These are phyloP conservation scores for Venturiaceae sp. DNA, from an alignment of 2,329 filamentous ascomycete species.

Conservation along the genomic window DNA sequence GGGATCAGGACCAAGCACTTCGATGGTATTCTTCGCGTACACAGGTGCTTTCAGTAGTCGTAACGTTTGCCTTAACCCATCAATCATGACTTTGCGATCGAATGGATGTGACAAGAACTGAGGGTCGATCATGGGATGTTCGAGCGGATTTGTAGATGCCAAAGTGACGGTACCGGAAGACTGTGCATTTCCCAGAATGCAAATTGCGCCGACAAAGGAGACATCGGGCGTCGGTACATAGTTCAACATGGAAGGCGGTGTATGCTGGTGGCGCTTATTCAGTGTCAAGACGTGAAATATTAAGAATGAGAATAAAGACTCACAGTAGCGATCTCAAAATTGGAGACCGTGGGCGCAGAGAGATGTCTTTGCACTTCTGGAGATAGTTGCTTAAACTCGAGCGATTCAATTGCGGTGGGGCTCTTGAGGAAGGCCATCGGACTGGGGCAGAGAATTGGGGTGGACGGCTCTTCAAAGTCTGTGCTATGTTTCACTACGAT, in stretches of 20 bases:
- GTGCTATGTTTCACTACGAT: neutral
- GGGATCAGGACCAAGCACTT: slow-evolving; percentile 30
- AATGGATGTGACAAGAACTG: slow-evolving; percentile 44
- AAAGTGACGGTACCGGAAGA: slow-evolving; percentile 41
- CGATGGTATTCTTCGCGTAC: slow-evolving; percentile 35
- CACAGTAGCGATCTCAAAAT: slow-evolving; percentile 41
- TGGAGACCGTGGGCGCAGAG: slow-evolving; percentile 40
- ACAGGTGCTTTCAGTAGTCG: slow-evolving; percentile 30
- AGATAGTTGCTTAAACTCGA: slow-evolving; percentile 43
- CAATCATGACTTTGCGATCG: slow-evolving; percentile 42
- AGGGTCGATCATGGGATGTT: slow-evolving; percentile 43
- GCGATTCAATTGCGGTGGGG: slow-evolving; percentile 22
- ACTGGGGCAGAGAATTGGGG: neutral
- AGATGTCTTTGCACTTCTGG: slow-evolving; percentile 33
- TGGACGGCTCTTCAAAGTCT: neutral
- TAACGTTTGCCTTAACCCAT: slow-evolving; percentile 34
- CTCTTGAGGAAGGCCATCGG: slow-evolving; percentile 37
- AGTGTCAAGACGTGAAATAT: neutral
- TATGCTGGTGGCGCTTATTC: neutral
- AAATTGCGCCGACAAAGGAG: neutral
- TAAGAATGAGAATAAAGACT: neutral
- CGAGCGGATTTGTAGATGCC: slow-evolving; percentile 40
- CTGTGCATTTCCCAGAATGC: slow-evolving; percentile 3
- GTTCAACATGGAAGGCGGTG: neutral
- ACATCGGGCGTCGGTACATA: neutral